Conservation (phyloP, 1,284 basidiomycete species). For the Meripilus lineatus region DNA sequence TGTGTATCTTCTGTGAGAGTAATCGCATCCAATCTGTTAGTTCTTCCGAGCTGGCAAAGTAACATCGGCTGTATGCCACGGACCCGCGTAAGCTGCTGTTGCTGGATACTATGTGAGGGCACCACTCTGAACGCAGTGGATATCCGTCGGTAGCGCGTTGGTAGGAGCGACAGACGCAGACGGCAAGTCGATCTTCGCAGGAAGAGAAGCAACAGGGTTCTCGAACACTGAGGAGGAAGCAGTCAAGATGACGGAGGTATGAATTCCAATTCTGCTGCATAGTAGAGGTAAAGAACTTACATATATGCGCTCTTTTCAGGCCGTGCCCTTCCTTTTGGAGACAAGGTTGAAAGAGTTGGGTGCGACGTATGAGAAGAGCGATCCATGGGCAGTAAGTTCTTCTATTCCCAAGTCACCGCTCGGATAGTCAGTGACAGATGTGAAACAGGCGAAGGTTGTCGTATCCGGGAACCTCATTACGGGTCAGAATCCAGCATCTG, state of each 20-base stretch:
- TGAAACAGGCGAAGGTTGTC: constrained; percentile 36
- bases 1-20: no score
- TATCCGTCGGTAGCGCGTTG: constrained; percentile 33
- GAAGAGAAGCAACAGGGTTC: constrained; percentile 60
- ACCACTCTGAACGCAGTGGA: neutral
- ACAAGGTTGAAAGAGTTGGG: constrained; percentile 57
- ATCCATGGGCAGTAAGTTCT: constrained; percentile 50
- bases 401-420: neutral
- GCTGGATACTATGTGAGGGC: no score
- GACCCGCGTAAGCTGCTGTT: constrained; percentile 45
- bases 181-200: constrained; percentile 62
- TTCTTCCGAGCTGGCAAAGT: constrained; percentile 61
- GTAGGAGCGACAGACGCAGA: constrained; percentile 47
- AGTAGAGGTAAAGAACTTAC: no score
- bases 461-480: constrained; percentile 47
- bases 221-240: constrained; percentile 39
- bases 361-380: constrained; percentile 57
- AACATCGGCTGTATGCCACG: constrained; percentile 72
- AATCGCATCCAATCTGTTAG: no score
- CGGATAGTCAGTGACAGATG: neutral
- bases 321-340: constrained; percentile 55
- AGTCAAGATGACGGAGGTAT: constrained; percentile 9
- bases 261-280: no score
- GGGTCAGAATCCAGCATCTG: constrained; percentile 74
- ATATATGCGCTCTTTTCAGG: no score